phyloP scores from a whole-genome alignment of 2,329 filamentous ascomycete genomes.

The Colletotrichum magnum region DNA sequence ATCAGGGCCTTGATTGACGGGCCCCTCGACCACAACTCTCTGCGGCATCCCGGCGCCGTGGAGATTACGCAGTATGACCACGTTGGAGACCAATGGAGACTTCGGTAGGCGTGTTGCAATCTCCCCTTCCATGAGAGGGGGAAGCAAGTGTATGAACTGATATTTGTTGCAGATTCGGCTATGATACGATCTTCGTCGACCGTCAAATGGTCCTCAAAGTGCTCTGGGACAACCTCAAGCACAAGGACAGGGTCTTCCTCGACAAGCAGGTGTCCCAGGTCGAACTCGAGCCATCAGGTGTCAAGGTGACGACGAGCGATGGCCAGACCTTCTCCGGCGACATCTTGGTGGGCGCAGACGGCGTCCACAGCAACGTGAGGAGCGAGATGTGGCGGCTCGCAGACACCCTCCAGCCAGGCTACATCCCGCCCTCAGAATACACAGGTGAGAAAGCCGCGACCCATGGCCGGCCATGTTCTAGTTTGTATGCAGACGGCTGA shows the following conservation, averaged over 20 bases:
- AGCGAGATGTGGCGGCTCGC: conserved; percentile 47
- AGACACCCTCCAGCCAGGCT: conserved; percentile 44
- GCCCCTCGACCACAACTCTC: not conserved
- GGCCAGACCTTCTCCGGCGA: conserved; percentile 17
- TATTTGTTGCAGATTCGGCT: conserved; percentile 44
- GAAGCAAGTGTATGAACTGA: not conserved
- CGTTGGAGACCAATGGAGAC: conserved; percentile 1
- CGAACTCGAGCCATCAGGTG: conserved; percentile 2
- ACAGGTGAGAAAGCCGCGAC: not conserved
- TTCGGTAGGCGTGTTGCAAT: not conserved
- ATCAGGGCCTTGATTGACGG: conserved; percentile 18
- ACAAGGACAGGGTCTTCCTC: conserved; percentile 44
- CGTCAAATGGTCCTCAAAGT: conserved; percentile 51
- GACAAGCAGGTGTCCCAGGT: conserved; percentile 10
- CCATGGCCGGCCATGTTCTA: too few relatives aligned
- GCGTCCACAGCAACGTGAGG: conserved; percentile 55
- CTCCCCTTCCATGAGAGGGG: too few relatives aligned
- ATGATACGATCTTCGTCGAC: conserved; percentile 52
- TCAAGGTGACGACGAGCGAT: conserved; percentile 9
- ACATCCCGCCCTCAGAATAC: conserved; percentile 42
- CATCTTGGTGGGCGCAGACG: conserved; percentile 51
- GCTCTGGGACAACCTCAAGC: conserved; percentile 50
- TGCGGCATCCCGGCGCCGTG: conserved; percentile 2
- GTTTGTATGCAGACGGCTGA: too few relatives aligned
- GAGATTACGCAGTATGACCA: conserved; percentile 1